Evolutionary conservation across 768 basidiomycete genomes (phyloP).

Genomic region (Russula dissimulans): DNA sequence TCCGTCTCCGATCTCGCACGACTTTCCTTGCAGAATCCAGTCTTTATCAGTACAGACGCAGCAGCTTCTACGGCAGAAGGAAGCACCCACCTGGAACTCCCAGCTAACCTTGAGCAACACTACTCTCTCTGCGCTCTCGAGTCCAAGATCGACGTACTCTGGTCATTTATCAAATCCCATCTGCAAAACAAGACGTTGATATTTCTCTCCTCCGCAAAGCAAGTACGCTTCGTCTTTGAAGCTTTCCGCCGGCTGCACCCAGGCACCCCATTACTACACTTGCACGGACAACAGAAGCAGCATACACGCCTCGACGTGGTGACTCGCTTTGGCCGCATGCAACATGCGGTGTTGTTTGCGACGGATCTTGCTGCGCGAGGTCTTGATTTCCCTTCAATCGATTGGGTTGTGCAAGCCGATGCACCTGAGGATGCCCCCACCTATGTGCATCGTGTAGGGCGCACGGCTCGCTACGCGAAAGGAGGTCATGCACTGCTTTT

Average conservation of each 20-base stretch:
- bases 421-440: slow-evolving; percentile 97
- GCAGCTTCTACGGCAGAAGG: slow-evolving; percentile 31
- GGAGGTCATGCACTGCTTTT: slow-evolving; percentile 80
- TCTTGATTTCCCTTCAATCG: slow-evolving; percentile 90
- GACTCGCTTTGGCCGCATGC: slow-evolving; percentile 69
- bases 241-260: slow-evolving; percentile 95
- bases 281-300: slow-evolving; percentile 97
- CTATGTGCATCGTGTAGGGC: slow-evolving; percentile 93
- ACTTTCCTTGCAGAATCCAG: slow-evolving; percentile 77
- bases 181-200: slow-evolving; percentile 86
- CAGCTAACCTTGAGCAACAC: slow-evolving; percentile 77
- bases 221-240: slow-evolving; percentile 94
- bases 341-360: slow-evolving; percentile 82
- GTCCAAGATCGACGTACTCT: slow-evolving; percentile 83
- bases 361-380: slow-evolving; percentile 96
- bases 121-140: slow-evolving; percentile 79
- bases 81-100: slow-evolving; percentile 43
- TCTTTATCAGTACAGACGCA: slow-evolving; percentile 53
- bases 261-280: slow-evolving; percentile 82
- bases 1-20: slow-evolving; percentile 84
- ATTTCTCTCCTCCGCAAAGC: slow-evolving; percentile 92
- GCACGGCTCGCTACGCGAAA: slow-evolving; percentile 89
- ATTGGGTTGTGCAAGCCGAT: slow-evolving; percentile 96
- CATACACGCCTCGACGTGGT: slow-evolving; percentile 78
- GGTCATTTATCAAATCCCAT: slow-evolving; percentile 92